Base-by-base conservation (phyloP, 2,329 filamentous ascomycete genomes). In the Xylariaceae sp. region DNA sequence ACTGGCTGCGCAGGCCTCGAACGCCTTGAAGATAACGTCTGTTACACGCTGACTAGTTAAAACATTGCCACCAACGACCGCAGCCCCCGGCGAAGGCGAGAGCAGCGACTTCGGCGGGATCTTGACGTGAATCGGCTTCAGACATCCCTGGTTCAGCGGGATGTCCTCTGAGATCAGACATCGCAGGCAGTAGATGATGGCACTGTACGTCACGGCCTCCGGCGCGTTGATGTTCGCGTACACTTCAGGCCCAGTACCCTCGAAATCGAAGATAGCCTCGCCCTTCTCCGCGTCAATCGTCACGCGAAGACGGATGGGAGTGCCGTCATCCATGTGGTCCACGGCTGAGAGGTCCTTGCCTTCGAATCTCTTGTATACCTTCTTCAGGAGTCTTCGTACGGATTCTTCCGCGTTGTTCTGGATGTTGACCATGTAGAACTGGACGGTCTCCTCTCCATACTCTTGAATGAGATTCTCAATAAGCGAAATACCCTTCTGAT, bases 281-380 rank as follows among this genome's bases (percentile, higher is more conserved):
- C 88, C 88, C 61, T 89, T 87, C 1, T 85, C 80, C 0, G 82
- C 80, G 68, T 91, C 83, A 65, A 92, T 91, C 1, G 82, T 87
- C 52, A 92, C 79, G 62, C 85, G 87, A 2, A 92, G 78, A 51
- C 80, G 77, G 65, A 92, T 91, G 0, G 88, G 88, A 5, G 82
- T 87, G 8, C 88, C 88, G 65, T 92, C 88, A 67, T 92, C 88
- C 88, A 92, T 91, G 73, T 84, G 88, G 67, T 92, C 88, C 8
- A 85, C 77, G 0, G 88, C 86, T 10, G 82, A 82, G 2, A 92
- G 77, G 52, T 88, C 84, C 60, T 85, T 80, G 1, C 87, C 87
- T 67, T 84, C 80, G 66, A 90, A 90, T 23, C 84, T 79, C 69
- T 83, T 82, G 69, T 84, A 79, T 2, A 90, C 84, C 7, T 83